A percentile compares a stretch with the other conserved stretches of the same genome.
Evolutionary conservation across 495 filamentous ascomycete genomes (phyloP).

Genomic region (Xylaria sp.): DNA sequence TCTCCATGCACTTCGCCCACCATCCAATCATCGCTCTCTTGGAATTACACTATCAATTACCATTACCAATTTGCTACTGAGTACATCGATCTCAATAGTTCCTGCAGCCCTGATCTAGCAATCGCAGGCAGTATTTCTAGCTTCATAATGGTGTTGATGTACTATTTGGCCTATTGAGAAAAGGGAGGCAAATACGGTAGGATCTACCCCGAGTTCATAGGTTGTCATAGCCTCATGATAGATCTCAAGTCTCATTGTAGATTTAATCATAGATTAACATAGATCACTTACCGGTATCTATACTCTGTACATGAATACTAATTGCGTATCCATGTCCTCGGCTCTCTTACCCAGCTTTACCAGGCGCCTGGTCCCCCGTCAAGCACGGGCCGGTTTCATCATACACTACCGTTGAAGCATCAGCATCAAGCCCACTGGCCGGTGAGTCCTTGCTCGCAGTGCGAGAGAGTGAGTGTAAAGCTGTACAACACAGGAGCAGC

Average conservation of each 20-base stretch:
- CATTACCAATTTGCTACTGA: background rate
- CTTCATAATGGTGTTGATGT: background rate
- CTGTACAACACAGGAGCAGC: background rate
- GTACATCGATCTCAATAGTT: background rate
- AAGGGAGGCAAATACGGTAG: background rate
- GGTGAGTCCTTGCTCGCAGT: no score
- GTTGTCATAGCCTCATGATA: background rate
- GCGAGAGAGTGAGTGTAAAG: background rate
- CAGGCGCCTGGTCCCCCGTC: conserved; percentile 4
- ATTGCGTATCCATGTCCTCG: conserved; percentile 1
- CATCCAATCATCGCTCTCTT: conserved; percentile 13
- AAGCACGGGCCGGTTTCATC: conserved; percentile 12
- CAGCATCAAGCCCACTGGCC: background rate
- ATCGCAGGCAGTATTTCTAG: background rate
- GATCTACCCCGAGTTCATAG: background rate
- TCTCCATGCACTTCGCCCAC: background rate
- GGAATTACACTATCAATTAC: background rate
- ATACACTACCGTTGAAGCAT: conserved; percentile 6
- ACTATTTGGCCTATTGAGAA: background rate
- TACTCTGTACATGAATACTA: background rate
- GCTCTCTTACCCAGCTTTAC: conserved; percentile 2
- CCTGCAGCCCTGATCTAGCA: conserved; percentile 15
- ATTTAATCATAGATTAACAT: background rate
- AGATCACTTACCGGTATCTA: background rate
- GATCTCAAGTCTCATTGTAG: background rate